These are phyloP conservation scores for Penicillium antarcticum DNA, from an alignment of 495 filamentous ascomycete species.

Conservation along the genomic window DNA sequence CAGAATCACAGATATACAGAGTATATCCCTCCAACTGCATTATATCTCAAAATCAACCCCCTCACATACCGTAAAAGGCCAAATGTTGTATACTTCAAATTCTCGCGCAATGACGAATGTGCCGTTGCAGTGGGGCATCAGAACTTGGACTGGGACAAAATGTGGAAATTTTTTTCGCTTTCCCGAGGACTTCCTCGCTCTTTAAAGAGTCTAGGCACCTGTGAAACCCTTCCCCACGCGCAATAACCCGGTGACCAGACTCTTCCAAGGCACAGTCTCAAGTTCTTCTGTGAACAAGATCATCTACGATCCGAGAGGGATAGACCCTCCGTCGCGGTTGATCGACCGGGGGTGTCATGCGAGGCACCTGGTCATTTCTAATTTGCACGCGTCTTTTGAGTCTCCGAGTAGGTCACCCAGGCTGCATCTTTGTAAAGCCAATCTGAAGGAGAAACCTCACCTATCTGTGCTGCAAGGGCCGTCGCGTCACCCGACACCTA, in stretches of 20 bases:
- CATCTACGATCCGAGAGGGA: neutral
- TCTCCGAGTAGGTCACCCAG: neutral
- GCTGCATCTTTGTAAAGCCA: neutral
- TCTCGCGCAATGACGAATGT: neutral
- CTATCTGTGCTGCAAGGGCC: neutral
- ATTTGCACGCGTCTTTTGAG: constrained; percentile 18
- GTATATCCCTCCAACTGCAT: too few relatives aligned
- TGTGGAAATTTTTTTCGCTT: neutral
- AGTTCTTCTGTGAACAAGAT: constrained; percentile 3
- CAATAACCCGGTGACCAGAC: constrained; percentile 20
- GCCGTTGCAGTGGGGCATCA: neutral
- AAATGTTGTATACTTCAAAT: neutral
- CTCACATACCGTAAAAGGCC: neutral
- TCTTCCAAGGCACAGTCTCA: constrained; percentile 20
- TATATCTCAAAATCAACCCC: neutral
- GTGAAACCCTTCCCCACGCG: constrained; percentile 24
- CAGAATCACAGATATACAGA: too few relatives aligned
- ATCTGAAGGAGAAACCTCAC: constrained; percentile 1
- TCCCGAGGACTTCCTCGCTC: neutral
- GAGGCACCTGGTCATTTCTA: constrained; percentile 16
- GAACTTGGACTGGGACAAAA: neutral
- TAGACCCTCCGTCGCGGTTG: constrained; percentile 10
- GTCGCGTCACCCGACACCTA: constrained; percentile 25
- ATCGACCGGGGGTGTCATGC: constrained; percentile 23
- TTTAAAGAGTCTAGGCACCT: constrained; percentile 19